Evolutionary conservation across 306 rosid genomes (phyloP).

Genomic region (Corylus avellana): DNA sequence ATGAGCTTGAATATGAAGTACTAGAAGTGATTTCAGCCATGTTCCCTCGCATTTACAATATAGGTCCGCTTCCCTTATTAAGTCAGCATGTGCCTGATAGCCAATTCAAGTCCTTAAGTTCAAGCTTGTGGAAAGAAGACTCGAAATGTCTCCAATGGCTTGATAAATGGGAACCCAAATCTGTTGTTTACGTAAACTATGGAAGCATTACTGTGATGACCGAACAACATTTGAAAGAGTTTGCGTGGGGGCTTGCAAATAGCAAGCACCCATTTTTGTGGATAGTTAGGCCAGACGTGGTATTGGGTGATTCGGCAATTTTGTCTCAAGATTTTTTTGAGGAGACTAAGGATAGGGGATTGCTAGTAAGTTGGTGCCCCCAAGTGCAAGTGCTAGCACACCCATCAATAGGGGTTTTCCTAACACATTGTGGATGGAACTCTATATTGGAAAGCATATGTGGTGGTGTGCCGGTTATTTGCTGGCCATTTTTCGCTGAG

Average conservation of each 20-base stretch:
- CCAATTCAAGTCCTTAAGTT: slow-evolving; percentile 20
- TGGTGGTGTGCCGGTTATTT: too few relatives aligned
- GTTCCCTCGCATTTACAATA: slow-evolving; percentile 42
- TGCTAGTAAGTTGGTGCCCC: slow-evolving; percentile 43
- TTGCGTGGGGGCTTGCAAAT: slow-evolving; percentile 55
- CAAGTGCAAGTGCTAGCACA: slow-evolving; percentile 44
- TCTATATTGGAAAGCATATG: too few relatives aligned
- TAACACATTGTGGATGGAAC: too few relatives aligned
- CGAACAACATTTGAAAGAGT: slow-evolving; percentile 33
- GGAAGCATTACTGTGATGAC: slow-evolving; percentile 43
- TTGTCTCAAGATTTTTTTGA: slow-evolving; percentile 33
- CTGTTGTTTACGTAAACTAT: slow-evolving; percentile 45
- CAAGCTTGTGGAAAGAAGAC: slow-evolving; percentile 52
- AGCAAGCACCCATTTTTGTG: slow-evolving; percentile 43
- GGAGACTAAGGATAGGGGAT: slow-evolving; percentile 43
- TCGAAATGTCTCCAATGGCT: slow-evolving; percentile 37
- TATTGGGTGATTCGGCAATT: slow-evolving; percentile 23
- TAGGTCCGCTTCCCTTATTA: slow-evolving; percentile 42
- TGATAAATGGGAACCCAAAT: slow-evolving; percentile 28
- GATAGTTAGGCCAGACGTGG: slow-evolving; percentile 47
- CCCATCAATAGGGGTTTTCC: slow-evolving; percentile 19
- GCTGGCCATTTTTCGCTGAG: too few relatives aligned
- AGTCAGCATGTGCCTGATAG: slow-evolving; percentile 21
- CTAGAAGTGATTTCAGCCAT: slow-evolving; percentile 34
- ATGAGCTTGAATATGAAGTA: slow-evolving; percentile 37